Evolutionary conservation across 495 filamentous ascomycete genomes (phyloP).

Genomic region (Talaromyces adpressus): DNA sequence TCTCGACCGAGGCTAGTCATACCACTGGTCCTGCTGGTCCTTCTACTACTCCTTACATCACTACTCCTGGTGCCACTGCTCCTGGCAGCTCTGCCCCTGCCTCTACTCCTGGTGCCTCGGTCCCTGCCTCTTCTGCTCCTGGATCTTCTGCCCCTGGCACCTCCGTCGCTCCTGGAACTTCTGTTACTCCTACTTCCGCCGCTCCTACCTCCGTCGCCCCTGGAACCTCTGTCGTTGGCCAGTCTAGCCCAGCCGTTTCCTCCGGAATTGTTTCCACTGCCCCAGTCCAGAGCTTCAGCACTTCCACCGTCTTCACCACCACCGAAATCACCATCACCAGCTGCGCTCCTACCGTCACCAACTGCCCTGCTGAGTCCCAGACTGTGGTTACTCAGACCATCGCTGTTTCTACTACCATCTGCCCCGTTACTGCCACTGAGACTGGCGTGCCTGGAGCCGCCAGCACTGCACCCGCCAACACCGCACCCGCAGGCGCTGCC

Average conservation of each 20-base stretch:
- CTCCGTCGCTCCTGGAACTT: neutral
- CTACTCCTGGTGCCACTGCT: neutral
- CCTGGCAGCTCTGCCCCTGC: neutral
- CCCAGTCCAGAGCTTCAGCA: constrained; percentile 24
- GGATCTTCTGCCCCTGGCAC: neutral
- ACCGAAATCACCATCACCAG: constrained; percentile 50
- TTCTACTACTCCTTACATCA: constrained; percentile 8
- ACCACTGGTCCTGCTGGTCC: constrained; percentile 6
- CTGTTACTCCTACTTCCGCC: neutral
- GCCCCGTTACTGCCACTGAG: constrained; percentile 41
- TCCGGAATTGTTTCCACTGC: neutral
- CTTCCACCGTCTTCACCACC: constrained; percentile 54
- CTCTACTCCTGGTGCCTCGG: constrained; percentile 2
- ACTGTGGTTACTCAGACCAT: constrained; percentile 48
- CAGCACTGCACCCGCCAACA: neutral
- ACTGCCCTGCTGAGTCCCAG: constrained; percentile 49
- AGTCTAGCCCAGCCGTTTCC: neutral
- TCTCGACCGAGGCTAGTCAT: neutral
- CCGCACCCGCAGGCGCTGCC: neutral
- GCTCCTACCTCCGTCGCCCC: constrained; percentile 6
- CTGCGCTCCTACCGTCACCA: constrained; percentile 49
- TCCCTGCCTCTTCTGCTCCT: neutral
- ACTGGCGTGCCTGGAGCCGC: constrained; percentile 10
- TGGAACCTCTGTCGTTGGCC: neutral
- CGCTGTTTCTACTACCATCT: constrained; percentile 53